phyloP scores from a whole-genome alignment of 192 early-diverging fungal genomes.

The Coemansia sp. region DNA sequence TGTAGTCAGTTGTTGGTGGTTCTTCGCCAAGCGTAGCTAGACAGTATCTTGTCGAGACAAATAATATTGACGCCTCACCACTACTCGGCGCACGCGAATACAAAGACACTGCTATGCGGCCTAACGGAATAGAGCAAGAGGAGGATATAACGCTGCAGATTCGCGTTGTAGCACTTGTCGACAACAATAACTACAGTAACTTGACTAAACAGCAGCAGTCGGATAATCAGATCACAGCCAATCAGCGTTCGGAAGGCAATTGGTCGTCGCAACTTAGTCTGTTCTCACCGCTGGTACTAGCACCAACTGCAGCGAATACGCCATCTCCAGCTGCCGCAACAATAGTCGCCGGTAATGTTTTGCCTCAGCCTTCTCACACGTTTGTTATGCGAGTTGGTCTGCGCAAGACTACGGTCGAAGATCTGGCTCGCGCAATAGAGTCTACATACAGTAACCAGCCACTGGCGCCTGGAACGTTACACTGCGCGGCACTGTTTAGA shows the following conservation, averaged over 20 bases:
- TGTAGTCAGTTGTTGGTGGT: not conserved
- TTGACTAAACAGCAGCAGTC: not conserved
- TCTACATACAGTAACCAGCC: conserved; percentile 2
- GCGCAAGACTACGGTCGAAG: conserved; percentile 21
- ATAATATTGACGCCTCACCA: conserved; percentile 21
- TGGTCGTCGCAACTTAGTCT: not conserved
- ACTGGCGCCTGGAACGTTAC: conserved; percentile 3
- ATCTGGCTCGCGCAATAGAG: conserved; percentile 31
- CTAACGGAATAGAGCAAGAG: not conserved
- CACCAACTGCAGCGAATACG: not conserved
- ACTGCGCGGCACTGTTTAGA: conserved; percentile 53
- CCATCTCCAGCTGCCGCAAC: not conserved
- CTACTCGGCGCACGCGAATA: conserved; percentile 9
- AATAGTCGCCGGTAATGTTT: not conserved
- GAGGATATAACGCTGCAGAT: not conserved
- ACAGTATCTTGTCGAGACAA: not conserved
- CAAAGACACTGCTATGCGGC: not conserved
- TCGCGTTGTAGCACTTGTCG: not conserved
- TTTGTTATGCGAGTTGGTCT: not conserved
- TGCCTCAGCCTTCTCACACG: not conserved
- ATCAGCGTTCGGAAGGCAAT: not conserved
- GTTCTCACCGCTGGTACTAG: conserved; percentile 30
- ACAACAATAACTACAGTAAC: not conserved
- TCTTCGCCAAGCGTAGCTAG: not conserved
- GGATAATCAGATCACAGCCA: not conserved